These are phyloP conservation scores for Obelidium mucronatum DNA, from an alignment of 192 early-diverging fungal species.

Conservation along the genomic window DNA sequence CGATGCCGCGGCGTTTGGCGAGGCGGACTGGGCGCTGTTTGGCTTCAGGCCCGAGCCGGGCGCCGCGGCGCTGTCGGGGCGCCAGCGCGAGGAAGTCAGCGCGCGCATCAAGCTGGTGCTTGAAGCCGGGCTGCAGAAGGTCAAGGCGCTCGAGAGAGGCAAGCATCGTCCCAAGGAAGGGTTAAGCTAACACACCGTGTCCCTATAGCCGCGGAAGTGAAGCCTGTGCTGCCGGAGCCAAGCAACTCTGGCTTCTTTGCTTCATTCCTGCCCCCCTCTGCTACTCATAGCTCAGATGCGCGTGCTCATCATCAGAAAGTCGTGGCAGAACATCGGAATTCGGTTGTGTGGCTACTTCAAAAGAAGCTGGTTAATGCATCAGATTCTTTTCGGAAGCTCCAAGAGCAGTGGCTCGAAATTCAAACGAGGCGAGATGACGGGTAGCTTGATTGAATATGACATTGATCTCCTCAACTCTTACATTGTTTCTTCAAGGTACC, in stretches of 20 bases:
- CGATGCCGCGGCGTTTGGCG: background rate
- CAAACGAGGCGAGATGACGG: conserved; percentile 24
- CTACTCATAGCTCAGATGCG: background rate
- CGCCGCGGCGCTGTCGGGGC: background rate
- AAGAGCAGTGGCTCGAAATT: conserved; percentile 40
- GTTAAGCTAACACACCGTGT: too few relatives aligned
- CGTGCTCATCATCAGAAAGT: conserved; percentile 12
- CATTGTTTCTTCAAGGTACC: too few relatives aligned
- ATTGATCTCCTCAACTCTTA: background rate
- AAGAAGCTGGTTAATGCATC: conserved; percentile 46
- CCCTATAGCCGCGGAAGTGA: too few relatives aligned
- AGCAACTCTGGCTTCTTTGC: too few relatives aligned
- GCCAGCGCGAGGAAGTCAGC: conserved; percentile 35
- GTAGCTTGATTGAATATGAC: conserved; percentile 21
- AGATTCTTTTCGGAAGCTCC: conserved; percentile 38
- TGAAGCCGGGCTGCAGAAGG: background rate
- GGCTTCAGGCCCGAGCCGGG: background rate
- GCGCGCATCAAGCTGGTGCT: background rate
- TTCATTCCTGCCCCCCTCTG: too few relatives aligned
- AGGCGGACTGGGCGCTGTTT: background rate
- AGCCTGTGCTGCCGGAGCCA: too few relatives aligned
- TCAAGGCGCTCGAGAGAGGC: background rate
- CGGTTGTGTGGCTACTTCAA: conserved; percentile 49
- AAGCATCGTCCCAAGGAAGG: too few relatives aligned
- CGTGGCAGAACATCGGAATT: conserved; percentile 41